Base-by-base conservation (phyloP, 2,329 filamentous ascomycete genomes). In the Cladosporium sp. region DNA sequence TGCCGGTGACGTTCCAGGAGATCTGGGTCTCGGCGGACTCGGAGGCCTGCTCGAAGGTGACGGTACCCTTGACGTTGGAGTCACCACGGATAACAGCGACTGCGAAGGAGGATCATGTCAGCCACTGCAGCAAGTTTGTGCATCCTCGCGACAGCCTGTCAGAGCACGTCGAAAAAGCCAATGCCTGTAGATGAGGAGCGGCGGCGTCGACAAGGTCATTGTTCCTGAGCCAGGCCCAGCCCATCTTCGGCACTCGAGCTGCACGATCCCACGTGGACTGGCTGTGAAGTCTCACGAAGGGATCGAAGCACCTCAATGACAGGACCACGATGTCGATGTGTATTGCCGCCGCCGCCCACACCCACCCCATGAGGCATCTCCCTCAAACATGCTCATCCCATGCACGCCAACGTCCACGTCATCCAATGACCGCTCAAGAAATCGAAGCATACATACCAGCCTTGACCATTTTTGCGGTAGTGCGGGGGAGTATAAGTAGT, bases 51-150 rank as follows among this genome's bases (percentile, higher is more conserved):
- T 96, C 93, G 82, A 99, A 97, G 84, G 88, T 90, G 78, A 99
- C 91, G 83, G 92, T 95, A 78, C 95, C 95, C 79, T 88, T 85
- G 87, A 99, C 85, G 86, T 93, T 96, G 82, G 93, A 92, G 88
- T 98, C 95, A 88, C 95, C 95, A 83, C 95, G 94, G 86, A 99
- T 84, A 81, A 97, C 92, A 84, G 91, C 92, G 85, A 98, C 95
- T 98, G 78, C 68, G 51, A n/a, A 47, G 36, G 59, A 61, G 49
- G 67, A 41, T 58, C 28, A 73, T 64, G 76, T 71, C 68, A 68
- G 64, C 65, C 30, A 38, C 18, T 21, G 41, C 41, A 10, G 41
- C 38, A n/a, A n/a, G 8, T 47, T 5, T 21, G 10, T 47, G 21
- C 41, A 47, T 47, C 41, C 10, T 10, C n/a, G 21, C 14, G 41